Evolutionary conservation across 2,329 filamentous ascomycete genomes (phyloP).

Genomic region (Sporothrix phasma): DNA sequence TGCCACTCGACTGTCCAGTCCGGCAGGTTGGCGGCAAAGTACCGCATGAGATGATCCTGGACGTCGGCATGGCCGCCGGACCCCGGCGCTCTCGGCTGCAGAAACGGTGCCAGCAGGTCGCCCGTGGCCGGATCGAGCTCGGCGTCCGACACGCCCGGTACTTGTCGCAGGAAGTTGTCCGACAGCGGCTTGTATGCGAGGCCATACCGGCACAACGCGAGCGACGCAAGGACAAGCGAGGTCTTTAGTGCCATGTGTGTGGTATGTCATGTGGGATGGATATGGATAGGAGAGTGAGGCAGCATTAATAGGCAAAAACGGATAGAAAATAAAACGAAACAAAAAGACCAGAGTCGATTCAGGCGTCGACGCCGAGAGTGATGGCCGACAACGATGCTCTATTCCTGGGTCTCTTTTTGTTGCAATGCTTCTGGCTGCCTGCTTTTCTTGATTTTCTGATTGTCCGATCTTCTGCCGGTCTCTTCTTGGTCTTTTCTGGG

Average conservation of each 20-base stretch:
- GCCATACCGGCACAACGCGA: slow-evolving; percentile 22
- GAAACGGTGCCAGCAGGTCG: slow-evolving; percentile 61
- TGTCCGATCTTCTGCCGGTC: not conserved
- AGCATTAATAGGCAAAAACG: not conserved
- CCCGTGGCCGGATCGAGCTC: slow-evolving; percentile 62
- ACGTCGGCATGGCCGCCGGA: slow-evolving; percentile 57
- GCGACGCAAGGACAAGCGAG: slow-evolving; percentile 18
- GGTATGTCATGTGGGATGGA: no score
- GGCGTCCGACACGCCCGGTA: slow-evolving; percentile 48
- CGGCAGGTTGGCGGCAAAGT: slow-evolving; percentile 57
- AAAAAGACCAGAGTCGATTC: no score
- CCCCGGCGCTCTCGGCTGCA: slow-evolving; percentile 65
- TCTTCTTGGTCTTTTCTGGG: not conserved
- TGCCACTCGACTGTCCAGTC: slow-evolving; percentile 63
- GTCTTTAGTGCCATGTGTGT: no score
- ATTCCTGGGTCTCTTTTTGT: no score
- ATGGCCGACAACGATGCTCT: not conserved
- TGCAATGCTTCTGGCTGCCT: no score
- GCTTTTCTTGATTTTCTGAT: not conserved
- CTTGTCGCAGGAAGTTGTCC: slow-evolving; percentile 50
- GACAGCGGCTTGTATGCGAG: slow-evolving; percentile 41
- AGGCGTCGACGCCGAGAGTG: no score
- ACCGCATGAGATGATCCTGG: slow-evolving; percentile 62
- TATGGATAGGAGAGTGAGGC: not conserved
- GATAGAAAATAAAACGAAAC: not conserved